Base-by-base conservation (phyloP, 257 asterid genomes). In the Linderniella brevidens region DNA sequence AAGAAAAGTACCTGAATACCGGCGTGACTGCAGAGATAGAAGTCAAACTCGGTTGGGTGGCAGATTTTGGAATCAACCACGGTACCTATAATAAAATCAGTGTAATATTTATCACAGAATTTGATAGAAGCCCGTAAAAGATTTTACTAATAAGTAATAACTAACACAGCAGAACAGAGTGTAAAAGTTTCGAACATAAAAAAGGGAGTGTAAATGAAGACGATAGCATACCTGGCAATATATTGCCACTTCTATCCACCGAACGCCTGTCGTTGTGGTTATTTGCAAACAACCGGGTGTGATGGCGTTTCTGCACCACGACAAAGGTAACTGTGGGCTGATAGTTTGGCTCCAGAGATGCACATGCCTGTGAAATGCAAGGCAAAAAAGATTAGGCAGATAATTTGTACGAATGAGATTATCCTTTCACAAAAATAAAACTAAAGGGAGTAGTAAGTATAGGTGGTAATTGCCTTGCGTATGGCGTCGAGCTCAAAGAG, bases 1-100 rank as follows among this genome's bases (percentile, higher is more conserved):
- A 25, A 25, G 6, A 25, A 25, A 25, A 61, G 41, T 35, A 88
- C 95, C 92, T 84, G 86, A 46, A 88, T 81, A 37, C 95, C 98
- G 43, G 98, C 98, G 75, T 84, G 98, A 60, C 98, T 88, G 64
- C 98, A 88, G 9, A 88, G 87, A 57, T 88, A 88, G 70, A 88
- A 88, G 41, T 88, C 95, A 19, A 88, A 88, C 58, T 88, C 98
- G 0, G 98, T 84, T 0, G 98, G 98, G 49, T 88, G 98, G 61
- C 98, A 88, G 29, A 88, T 88, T 63, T 84, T 88, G 0, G 94
- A 80, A 53, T 88, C 95, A 0, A 88, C 98, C 17, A 88, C 94
- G 11, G 98, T 88, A 15, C 98, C 98, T 88, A 74, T 9, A 39
- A 8, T 4, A 19, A 3, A 25, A 2, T 25, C 32, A 25, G 32